Conservation (phyloP, 75 land plant species). For the Selaginella moellendorffii region DNA sequence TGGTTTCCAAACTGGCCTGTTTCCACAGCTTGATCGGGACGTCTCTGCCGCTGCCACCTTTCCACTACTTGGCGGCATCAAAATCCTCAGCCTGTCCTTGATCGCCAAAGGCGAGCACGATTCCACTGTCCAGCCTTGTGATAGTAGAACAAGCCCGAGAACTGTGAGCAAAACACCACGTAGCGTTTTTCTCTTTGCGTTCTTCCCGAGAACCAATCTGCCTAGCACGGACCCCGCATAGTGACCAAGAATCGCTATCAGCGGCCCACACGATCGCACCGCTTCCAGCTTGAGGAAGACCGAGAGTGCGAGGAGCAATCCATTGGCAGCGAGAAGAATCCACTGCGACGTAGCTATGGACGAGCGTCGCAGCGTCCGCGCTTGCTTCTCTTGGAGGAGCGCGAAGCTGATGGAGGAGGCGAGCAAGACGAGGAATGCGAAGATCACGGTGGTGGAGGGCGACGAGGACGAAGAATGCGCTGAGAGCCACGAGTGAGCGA, state of each 20-base stretch:
- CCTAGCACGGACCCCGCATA: conserved; percentile 46
- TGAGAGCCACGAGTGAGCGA: background rate
- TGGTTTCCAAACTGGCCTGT: background rate
- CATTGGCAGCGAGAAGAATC: conserved; percentile 9
- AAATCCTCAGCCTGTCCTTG: background rate
- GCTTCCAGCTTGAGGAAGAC: conserved; percentile 13
- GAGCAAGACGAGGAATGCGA: conserved; percentile 12
- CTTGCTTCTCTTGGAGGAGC: background rate
- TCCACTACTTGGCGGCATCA: background rate
- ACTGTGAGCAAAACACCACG: conserved; percentile 25
- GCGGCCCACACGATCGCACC: conserved; percentile 38
- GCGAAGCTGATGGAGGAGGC: conserved; percentile 4
- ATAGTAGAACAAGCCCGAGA: conserved; percentile 32
- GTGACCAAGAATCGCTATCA: conserved; percentile 49
- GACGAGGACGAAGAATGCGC: background rate
- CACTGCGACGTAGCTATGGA: background rate
- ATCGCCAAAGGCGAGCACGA: conserved; percentile 17
- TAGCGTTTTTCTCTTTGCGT: background rate
- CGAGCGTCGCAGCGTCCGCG: background rate
- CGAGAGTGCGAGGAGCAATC: conserved; percentile 7
- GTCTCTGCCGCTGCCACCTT: no score
- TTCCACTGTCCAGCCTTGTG: conserved; percentile 50
- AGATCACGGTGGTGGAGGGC: conserved; percentile 1
- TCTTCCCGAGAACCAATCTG: conserved; percentile 14
- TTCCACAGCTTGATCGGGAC: no score